Evolutionary conservation across 2,329 filamentous ascomycete genomes (phyloP).

Genomic region (Emericellopsis cladophorae): DNA sequence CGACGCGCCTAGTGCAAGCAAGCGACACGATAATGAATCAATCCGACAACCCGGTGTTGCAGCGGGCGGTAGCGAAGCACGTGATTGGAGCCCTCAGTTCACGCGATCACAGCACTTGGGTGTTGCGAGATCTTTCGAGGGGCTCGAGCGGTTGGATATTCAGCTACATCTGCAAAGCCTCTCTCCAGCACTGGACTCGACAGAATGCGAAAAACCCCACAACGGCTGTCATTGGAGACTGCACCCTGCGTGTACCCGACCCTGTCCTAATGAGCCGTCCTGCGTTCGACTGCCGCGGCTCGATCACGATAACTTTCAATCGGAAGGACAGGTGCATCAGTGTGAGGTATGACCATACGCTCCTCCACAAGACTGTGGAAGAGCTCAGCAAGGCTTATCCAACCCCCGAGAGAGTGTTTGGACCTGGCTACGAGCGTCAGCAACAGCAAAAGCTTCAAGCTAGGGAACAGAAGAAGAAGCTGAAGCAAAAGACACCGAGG

Average conservation of each 20-base stretch:
- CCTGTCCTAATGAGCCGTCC: constrained; percentile 34
- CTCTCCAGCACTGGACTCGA: constrained; percentile 35
- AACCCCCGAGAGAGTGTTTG: constrained; percentile 19
- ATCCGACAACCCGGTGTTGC: constrained; percentile 30
- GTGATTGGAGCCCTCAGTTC: constrained; percentile 29
- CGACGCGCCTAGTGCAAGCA: constrained; percentile 25
- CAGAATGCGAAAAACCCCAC: constrained; percentile 27
- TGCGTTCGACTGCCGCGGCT: constrained; percentile 46
- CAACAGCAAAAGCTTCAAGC: constrained; percentile 10
- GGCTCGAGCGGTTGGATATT: constrained; percentile 38
- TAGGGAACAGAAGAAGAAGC: constrained; percentile 9
- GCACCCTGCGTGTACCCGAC: constrained; percentile 33
- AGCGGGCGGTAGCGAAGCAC: constrained; percentile 34
- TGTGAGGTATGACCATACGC: constrained; percentile 43
- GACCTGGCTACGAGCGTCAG: constrained; percentile 12
- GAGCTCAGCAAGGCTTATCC: constrained; percentile 34
- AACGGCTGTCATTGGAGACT: constrained; percentile 32
- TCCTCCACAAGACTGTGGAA: constrained; percentile 41
- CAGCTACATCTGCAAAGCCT: constrained; percentile 39
- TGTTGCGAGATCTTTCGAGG: constrained; percentile 27
- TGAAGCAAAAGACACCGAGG: constrained; percentile 4
- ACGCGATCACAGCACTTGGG: constrained; percentile 37
- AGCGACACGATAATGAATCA: constrained; percentile 35
- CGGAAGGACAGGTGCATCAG: constrained; percentile 31
- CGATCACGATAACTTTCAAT: constrained; percentile 34